These are phyloP conservation scores for Dryas alaskensis DNA, from an alignment of 306 rosid species.

Conservation along the genomic window DNA sequence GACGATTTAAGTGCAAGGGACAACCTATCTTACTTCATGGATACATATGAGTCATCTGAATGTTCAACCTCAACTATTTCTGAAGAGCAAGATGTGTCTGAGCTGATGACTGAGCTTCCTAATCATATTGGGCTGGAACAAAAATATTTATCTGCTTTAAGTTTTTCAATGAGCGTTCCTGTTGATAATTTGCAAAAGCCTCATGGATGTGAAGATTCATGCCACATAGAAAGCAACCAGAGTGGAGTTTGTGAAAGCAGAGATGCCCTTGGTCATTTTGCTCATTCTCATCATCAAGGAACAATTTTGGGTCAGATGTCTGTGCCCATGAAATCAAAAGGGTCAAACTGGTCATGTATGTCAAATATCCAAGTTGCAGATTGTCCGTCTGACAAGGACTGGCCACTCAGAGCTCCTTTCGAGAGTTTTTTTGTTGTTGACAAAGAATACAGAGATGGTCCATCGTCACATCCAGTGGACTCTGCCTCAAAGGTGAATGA, in stretches of 20 bases:
- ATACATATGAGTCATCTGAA: slow-evolving; percentile 50
- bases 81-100: slow-evolving; percentile 55
- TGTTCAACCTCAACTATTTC: slow-evolving; percentile 48
- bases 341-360: slow-evolving; percentile 36
- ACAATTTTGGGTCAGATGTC: slow-evolving; percentile 32
- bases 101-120: slow-evolving; percentile 43
- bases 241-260: slow-evolving; percentile 33
- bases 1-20: slow-evolving; percentile 58
- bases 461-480: slow-evolving; percentile 19
- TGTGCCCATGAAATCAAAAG: slow-evolving; percentile 34
- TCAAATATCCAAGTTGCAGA: slow-evolving; percentile 32
- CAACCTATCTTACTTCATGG: slow-evolving; percentile 40
- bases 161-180: slow-evolving; percentile 42
- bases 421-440: slow-evolving; percentile 31
- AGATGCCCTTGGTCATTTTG: slow-evolving; percentile 30
- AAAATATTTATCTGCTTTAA: slow-evolving; percentile 56
- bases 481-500: slow-evolving; percentile 31
- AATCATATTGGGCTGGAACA: slow-evolving; percentile 39
- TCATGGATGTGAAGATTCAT: slow-evolving; percentile 39
- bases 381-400: slow-evolving; percentile 25
- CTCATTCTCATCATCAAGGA: slow-evolving; percentile 34
- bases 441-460: slow-evolving; percentile 12
- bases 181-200: slow-evolving; percentile 34
- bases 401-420: slow-evolving; percentile 23
- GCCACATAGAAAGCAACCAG: slow-evolving; percentile 24